Conservation (phyloP, 495 filamentous ascomycete genomes). For the Cladorrhinum samala region DNA sequence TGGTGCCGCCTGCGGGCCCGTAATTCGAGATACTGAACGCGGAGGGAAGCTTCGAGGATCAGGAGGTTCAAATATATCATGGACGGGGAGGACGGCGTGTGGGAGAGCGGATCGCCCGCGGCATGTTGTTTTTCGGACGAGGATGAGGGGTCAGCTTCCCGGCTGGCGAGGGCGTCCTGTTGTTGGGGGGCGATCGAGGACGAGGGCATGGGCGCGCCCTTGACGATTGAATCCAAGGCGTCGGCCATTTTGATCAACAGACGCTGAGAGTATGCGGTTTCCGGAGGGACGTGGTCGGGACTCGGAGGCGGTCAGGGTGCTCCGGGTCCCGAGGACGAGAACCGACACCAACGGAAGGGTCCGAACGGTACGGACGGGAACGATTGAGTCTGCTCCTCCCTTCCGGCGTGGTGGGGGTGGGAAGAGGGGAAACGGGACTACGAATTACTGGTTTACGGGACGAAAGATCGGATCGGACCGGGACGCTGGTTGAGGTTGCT, state of each 20-base stretch:
- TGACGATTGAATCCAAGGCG: constrained; percentile 80
- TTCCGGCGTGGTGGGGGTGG: too few species aligned
- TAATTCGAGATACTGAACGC: constrained; percentile 84
- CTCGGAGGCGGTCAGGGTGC: background rate
- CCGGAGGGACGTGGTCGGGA: background rate
- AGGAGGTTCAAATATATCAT: constrained; percentile 98
- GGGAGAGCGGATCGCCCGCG: constrained; percentile 65
- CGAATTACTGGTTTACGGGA: too few species aligned
- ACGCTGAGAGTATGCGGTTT: too few species aligned
- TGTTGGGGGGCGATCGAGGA: constrained; percentile 24
- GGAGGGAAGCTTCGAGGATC: constrained; percentile 90
- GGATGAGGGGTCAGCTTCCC: constrained; percentile 34
- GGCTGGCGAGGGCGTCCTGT: constrained; percentile 20
- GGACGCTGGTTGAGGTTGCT: background rate
- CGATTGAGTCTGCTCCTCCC: background rate
- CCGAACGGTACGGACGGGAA: background rate
- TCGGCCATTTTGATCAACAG: constrained; percentile 37
- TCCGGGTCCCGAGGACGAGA: background rate
- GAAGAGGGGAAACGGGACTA: too few species aligned
- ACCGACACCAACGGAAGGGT: background rate
- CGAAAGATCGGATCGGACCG: background rate
- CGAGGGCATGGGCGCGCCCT: constrained; percentile 56
- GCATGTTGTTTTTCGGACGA: constrained; percentile 35
- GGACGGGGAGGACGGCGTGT: constrained; percentile 79
- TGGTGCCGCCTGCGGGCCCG: constrained; percentile 86